Percentiles rank a stretch among this genome's conserved stretches.
phyloP scores from a whole-genome alignment of 225 moss, liverwort and hornwort genomes.

The Sphagnum tenellum region DNA sequence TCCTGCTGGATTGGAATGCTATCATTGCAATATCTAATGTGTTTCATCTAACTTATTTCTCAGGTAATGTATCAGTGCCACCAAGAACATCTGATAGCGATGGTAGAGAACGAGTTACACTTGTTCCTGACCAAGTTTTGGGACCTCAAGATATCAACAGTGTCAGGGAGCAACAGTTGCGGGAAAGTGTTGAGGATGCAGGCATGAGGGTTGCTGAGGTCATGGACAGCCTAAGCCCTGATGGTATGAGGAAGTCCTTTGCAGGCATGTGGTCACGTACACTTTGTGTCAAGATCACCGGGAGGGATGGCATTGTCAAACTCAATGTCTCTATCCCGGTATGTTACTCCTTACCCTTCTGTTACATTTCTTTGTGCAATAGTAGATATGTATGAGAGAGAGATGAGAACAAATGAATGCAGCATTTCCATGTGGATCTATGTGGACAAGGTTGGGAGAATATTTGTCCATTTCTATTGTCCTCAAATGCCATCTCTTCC shows the following conservation, averaged over 20 bases:
- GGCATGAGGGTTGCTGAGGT: conserved; percentile 25
- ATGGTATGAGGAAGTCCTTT: conserved; percentile 37
- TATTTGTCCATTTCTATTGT: background rate
- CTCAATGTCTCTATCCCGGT: conserved; percentile 82
- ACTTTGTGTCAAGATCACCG: conserved; percentile 71
- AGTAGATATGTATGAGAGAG: background rate
- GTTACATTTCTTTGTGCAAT: background rate
- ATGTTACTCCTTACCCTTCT: conserved; percentile 14
- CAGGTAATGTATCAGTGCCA: conserved; percentile 17
- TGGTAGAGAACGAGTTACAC: no score
- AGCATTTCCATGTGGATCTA: background rate
- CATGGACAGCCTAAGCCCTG: conserved; percentile 32
- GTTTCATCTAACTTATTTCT: background rate
- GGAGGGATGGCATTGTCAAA: conserved; percentile 59
- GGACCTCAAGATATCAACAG: conserved; percentile 15
- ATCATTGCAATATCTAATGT: no score
- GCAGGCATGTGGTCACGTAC: conserved; percentile 67
- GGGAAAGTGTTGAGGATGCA: background rate
- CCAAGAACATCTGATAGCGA: background rate
- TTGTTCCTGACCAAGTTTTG: conserved; percentile 35
- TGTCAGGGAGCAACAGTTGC: background rate
- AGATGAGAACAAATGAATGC: background rate
- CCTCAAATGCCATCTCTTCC: no score
- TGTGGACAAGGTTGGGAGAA: background rate
- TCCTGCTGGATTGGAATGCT: no score